Conservation (phyloP, 1,284 basidiomycete genomes). For the Hypsizygus ulmarius region DNA sequence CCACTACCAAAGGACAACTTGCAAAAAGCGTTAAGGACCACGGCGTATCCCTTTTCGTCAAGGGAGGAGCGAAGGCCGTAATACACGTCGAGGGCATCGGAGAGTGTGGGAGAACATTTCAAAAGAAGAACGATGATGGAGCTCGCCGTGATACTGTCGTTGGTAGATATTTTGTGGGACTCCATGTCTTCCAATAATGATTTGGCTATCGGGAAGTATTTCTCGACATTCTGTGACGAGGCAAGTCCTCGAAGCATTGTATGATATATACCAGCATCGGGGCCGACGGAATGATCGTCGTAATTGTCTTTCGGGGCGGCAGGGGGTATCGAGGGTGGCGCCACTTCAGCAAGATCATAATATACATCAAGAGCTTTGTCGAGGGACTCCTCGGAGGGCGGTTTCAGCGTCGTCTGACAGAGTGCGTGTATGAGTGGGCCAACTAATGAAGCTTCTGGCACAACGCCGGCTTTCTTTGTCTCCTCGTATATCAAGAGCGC, state of each 20-base stretch:
- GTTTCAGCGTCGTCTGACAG: conserved; percentile 35
- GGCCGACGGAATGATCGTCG: conserved; percentile 33
- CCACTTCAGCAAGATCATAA: conserved; percentile 36
- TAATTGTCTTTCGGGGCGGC: conserved; percentile 15
- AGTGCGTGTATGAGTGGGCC: conserved; percentile 51
- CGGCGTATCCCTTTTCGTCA: conserved; percentile 54
- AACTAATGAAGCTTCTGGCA: conserved; percentile 47
- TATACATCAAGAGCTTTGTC: conserved; percentile 53
- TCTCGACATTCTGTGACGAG: conserved; percentile 39
- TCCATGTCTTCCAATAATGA: conserved; percentile 59
- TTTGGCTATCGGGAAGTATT: conserved; percentile 47
- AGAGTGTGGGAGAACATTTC: conserved; percentile 47
- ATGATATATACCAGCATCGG: conserved; percentile 52
- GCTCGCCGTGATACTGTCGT: conserved; percentile 43
- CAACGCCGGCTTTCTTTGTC: conserved; percentile 40
- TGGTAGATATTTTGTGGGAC: conserved; percentile 32
- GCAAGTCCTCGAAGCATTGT: conserved; percentile 55
- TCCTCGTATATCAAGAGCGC: conserved; percentile 49
- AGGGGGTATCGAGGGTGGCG: conserved; percentile 18
- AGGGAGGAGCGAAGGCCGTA: conserved; percentile 42
- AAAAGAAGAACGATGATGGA: conserved; percentile 62
- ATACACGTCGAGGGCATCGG: conserved; percentile 65
- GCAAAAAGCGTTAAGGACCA: conserved; percentile 64
- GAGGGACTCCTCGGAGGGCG: conserved; percentile 39
- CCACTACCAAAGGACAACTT: conserved; percentile 46